These are phyloP conservation scores for Exidia glandulosa DNA, from an alignment of 768 basidiomycete genomes.

Conservation along the genomic window DNA sequence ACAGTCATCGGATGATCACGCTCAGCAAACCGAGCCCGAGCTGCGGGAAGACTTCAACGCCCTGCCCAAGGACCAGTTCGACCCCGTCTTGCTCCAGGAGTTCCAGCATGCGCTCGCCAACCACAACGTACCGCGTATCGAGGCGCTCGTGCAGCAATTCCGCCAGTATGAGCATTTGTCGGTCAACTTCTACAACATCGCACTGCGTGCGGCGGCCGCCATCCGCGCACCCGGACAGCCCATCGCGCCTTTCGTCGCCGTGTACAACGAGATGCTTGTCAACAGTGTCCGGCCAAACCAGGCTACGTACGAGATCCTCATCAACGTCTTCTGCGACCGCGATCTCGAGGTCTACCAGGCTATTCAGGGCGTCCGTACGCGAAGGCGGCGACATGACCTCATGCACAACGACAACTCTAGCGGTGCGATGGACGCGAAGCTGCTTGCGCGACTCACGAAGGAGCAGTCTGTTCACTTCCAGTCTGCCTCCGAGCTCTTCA, in stretches of 20 bases:
- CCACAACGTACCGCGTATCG: background rate
- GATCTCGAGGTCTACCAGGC: constrained; percentile 50
- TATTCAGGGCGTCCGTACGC: constrained; percentile 32
- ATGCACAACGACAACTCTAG: constrained; percentile 13
- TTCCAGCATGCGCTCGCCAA: background rate
- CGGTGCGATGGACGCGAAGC: constrained; percentile 21
- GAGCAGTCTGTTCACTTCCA: constrained; percentile 78
- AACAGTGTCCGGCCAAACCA: constrained; percentile 50
- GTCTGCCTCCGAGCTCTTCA: constrained; percentile 32
- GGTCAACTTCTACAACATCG: constrained; percentile 49
- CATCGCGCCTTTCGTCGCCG: constrained; percentile 44
- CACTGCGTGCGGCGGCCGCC: constrained; percentile 40
- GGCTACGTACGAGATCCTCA: constrained; percentile 49
- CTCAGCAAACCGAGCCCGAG: too few species aligned
- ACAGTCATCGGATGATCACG: constrained; percentile 9
- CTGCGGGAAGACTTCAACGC: background rate
- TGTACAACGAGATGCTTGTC: constrained; percentile 64
- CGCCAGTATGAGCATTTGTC: constrained; percentile 11
- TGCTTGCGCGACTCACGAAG: constrained; percentile 32
- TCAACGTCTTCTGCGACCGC: constrained; percentile 51
- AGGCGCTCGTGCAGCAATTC: background rate
- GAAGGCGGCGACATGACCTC: constrained; percentile 26
- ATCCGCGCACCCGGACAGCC: constrained; percentile 40
- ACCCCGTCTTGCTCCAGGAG: background rate
- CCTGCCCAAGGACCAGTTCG: background rate